A percentile compares a stretch with the other conserved stretches of the same genome.
These are phyloP conservation scores for Pythium insidiosum DNA, from an alignment of 352 stramenopile species.

Conservation along the genomic window DNA sequence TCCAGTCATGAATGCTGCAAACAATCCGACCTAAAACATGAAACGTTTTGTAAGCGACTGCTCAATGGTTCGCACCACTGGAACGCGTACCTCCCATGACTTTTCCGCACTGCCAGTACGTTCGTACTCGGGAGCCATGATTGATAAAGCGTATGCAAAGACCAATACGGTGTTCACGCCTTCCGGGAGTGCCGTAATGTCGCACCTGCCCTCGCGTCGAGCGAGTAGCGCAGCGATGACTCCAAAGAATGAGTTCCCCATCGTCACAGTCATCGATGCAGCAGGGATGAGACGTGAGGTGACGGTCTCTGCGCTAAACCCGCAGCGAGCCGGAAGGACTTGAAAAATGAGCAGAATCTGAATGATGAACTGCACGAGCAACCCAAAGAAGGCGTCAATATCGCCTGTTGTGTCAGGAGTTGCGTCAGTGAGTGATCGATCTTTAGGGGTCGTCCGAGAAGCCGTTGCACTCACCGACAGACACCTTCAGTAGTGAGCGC, in stretches of 20 bases:
- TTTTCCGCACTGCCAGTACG: slow-evolving; percentile 14
- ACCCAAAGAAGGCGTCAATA: slow-evolving; percentile 28
- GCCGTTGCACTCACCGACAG: too few relatives aligned
- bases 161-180: slow-evolving; percentile 36
- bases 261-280: slow-evolving; percentile 17
- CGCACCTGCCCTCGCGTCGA: slow-evolving; percentile 10
- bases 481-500: slow-evolving; percentile 3
- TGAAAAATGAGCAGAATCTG: slow-evolving; percentile 29
- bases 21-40: too few relatives aligned
- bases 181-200: slow-evolving; percentile 31
- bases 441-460: too few relatives aligned
- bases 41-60: too few relatives aligned
- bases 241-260: slow-evolving; percentile 26
- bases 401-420: too few relatives aligned
- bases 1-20: slow-evolving; percentile 25
- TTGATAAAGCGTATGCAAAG: slow-evolving; percentile 28
- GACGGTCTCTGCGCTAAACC: slow-evolving; percentile 14
- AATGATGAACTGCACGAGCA: slow-evolving; percentile 31
- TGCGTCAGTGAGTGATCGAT: too few relatives aligned
- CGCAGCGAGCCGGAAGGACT: slow-evolving; percentile 17
- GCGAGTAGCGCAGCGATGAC: slow-evolving; percentile 14
- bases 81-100: slow-evolving; percentile 21
- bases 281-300: slow-evolving; percentile 20
- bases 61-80: too few relatives aligned
- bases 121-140: slow-evolving; percentile 31